These are phyloP conservation scores for Hypoxylon sp. DNA, from an alignment of 2,329 filamentous ascomycete species.

Conservation along the genomic window DNA sequence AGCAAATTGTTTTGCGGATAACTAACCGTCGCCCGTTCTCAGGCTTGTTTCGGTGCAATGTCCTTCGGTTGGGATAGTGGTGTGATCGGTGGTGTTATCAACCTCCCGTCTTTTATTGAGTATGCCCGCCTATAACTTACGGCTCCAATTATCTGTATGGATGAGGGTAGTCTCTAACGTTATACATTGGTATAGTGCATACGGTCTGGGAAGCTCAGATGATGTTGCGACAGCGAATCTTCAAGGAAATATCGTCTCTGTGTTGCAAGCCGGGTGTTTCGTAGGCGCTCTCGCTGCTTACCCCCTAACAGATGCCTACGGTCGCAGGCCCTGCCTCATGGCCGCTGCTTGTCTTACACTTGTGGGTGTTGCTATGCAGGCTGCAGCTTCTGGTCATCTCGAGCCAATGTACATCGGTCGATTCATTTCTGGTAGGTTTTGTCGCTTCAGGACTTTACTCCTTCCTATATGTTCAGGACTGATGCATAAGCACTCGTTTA, in stretches of 20 bases:
- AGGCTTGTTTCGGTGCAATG: conserved; percentile 58
- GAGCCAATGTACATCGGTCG: conserved; percentile 70
- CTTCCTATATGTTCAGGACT: no score
- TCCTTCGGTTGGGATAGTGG: conserved; percentile 71
- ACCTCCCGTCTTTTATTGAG: conserved; percentile 64
- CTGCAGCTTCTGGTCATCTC: conserved; percentile 64
- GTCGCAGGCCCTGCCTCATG: conserved; percentile 63
- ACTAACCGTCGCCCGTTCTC: conserved; percentile 12
- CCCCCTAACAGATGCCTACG: conserved; percentile 60
- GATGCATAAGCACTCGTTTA: no score
- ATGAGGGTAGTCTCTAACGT: conserved; percentile 18
- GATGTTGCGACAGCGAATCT: conserved; percentile 61
- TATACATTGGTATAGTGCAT: conserved; percentile 53
- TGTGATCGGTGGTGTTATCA: conserved; percentile 73
- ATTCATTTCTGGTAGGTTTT: conserved; percentile 54
- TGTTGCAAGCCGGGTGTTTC: conserved; percentile 55
- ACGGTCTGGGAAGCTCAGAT: conserved; percentile 55
- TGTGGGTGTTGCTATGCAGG: conserved; percentile 68
- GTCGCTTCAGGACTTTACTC: no score
- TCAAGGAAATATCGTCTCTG: conserved; percentile 71
- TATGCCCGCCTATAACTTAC: conserved; percentile 45
- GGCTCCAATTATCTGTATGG: neutral
- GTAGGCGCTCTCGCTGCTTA: conserved; percentile 55
- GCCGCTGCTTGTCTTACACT: conserved; percentile 63
- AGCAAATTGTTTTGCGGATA: no score